A percentile compares a stretch with the other conserved stretches of the same genome.
phyloP scores from a whole-genome alignment of 2,329 filamentous ascomycete genomes.

The Thielaviopsis musarum region DNA sequence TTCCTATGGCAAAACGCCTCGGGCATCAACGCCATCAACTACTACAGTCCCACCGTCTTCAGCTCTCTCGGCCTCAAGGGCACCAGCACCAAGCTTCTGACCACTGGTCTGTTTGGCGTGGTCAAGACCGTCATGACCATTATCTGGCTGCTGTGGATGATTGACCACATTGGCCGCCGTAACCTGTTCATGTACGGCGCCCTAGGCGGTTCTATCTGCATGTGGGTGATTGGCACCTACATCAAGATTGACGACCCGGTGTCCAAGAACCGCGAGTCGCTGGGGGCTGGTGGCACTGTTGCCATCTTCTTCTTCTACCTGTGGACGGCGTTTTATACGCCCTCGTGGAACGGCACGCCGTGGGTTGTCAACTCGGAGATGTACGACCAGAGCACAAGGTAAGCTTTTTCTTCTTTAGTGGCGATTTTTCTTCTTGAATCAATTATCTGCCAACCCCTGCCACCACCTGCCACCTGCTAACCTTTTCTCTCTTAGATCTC shows the following conservation, averaged over 20 bases:
- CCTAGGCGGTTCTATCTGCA: constrained; percentile 51
- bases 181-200: constrained; percentile 53
- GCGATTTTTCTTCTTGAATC: constrained; percentile 39
- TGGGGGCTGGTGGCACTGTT: constrained; percentile 37
- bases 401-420: constrained; percentile 44
- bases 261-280: constrained; percentile 22
- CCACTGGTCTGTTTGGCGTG: constrained; percentile 61
- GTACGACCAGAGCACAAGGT: constrained; percentile 18
- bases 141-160: constrained; percentile 35
- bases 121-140: constrained; percentile 43
- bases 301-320: constrained; percentile 53
- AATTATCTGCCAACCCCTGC: constrained; percentile 37
- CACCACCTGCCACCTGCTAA: constrained; percentile 28
- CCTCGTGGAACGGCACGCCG: constrained; percentile 50
- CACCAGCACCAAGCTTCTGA: constrained; percentile 30
- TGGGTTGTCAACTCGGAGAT: constrained; percentile 58
- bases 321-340: constrained; percentile 52
- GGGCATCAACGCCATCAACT: constrained; percentile 68
- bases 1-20: constrained; percentile 65
- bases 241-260: constrained; percentile 35
- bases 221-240: constrained; percentile 39
- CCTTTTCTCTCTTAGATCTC: constrained; percentile 2
- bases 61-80: constrained; percentile 30
- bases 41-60: constrained; percentile 50
- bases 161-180: constrained; percentile 54